Evolutionary conservation across 371 early-diverging fungal species (phyloP).

Genomic region (Circinella umbellata): DNA sequence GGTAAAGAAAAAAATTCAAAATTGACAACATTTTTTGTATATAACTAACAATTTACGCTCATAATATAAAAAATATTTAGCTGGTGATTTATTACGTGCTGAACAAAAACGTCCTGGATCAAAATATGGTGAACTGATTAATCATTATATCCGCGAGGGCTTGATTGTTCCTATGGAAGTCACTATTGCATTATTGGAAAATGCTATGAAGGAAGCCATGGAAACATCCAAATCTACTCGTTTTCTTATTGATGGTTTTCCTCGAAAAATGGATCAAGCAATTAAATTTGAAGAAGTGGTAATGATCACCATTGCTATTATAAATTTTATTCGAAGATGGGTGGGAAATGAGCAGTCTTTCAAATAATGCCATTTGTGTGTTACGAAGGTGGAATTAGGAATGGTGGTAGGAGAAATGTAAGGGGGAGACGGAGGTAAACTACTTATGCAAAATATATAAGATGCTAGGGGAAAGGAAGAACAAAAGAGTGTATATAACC

Average conservation of each 20-base stretch:
- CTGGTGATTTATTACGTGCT: constrained; percentile 94
- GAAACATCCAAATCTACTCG: constrained; percentile 53
- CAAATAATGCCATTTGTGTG: too few relatives aligned
- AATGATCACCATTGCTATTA: neutral
- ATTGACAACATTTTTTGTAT: neutral
- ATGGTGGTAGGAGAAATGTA: neutral
- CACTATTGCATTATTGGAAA: constrained; percentile 87
- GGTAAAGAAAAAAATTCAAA: neutral
- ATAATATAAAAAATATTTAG: constrained; percentile 30
- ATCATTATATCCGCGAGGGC: constrained; percentile 90
- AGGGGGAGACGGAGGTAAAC: neutral
- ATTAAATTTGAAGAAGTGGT: constrained; percentile 87
- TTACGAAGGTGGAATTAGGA: neutral
- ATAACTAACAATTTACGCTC: neutral
- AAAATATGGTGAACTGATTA: constrained; percentile 89
- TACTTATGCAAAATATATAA: too few relatives aligned
- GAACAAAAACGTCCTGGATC: constrained; percentile 89
- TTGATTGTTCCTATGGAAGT: constrained; percentile 95
- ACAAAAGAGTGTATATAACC: too few relatives aligned
- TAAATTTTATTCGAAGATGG: too few relatives aligned
- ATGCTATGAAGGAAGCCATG: constrained; percentile 81
- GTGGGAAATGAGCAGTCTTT: too few relatives aligned
- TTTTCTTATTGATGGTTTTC: constrained; percentile 97
- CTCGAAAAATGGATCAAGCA: constrained; percentile 95
- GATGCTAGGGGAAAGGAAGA: too few relatives aligned